These are phyloP conservation scores for Fraxinus angustifolia DNA, from an alignment of 305 asterid species.

Conservation along the genomic window DNA sequence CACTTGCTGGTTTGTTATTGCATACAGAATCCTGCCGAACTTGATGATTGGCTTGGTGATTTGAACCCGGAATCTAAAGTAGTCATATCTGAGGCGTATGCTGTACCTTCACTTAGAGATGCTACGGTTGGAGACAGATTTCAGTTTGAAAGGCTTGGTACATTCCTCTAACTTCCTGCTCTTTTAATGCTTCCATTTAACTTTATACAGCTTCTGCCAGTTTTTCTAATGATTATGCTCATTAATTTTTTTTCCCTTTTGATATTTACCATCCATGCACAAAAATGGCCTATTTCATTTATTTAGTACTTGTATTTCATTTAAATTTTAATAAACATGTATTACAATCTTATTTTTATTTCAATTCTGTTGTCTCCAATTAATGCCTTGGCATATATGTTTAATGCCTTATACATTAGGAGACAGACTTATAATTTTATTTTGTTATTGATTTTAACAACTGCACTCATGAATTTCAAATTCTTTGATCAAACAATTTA, in stretches of 20 bases:
- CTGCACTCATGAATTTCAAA: background rate
- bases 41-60: conserved; percentile 85
- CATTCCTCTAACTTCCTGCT: conserved; percentile 14
- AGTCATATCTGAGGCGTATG: conserved; percentile 63
- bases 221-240: background rate
- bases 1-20: conserved; percentile 18
- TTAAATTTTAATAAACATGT: background rate
- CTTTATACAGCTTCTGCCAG: background rate
- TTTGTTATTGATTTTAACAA: background rate
- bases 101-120: conserved; percentile 53
- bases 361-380: background rate
- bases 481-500: background rate
- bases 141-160: conserved; percentile 95
- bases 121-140: conserved; percentile 67
- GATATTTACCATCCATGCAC: background rate
- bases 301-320: background rate
- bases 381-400: background rate
- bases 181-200: background rate
- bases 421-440: background rate
- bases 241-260: background rate
- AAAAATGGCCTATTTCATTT: background rate
- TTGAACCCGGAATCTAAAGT: conserved; percentile 69
- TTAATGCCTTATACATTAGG: background rate
- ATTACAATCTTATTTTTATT: background rate
- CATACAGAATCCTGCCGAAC: conserved; percentile 75